Evolutionary conservation across 1,284 basidiomycete genomes (phyloP).

Genomic region (Moesziomyces aphidis): DNA sequence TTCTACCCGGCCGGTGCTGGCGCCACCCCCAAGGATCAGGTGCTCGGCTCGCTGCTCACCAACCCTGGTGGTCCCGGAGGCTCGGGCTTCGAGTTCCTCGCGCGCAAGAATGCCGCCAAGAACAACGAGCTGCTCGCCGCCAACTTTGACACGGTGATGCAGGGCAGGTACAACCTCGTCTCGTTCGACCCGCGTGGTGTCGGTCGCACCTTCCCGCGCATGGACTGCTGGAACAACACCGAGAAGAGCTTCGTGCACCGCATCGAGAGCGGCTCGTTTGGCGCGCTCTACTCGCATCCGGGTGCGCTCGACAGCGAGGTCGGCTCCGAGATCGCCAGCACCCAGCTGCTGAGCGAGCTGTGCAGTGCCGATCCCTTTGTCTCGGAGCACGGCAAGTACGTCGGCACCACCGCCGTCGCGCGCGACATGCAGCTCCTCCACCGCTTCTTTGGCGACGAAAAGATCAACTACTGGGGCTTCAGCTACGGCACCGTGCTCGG

Average conservation of each 20-base stretch:
- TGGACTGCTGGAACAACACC: constrained; percentile 48
- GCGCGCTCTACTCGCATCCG: constrained; percentile 31
- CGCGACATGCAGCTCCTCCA: constrained; percentile 51
- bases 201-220: constrained; percentile 40
- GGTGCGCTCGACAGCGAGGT: constrained; percentile 32
- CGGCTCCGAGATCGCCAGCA: constrained; percentile 26
- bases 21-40: constrained; percentile 33
- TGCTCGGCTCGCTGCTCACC: constrained; percentile 46
- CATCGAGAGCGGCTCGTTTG: constrained; percentile 29
- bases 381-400: constrained; percentile 23
- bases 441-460: constrained; percentile 42
- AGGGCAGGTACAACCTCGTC: constrained; percentile 49
- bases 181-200: constrained; percentile 54
- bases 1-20: constrained; percentile 52
- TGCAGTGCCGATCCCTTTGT: constrained; percentile 28
- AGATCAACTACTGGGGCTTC: constrained; percentile 54
- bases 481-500: constrained; percentile 56
- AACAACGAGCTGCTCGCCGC: constrained; percentile 30
- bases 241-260: constrained; percentile 34
- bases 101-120: constrained; percentile 25
- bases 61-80: constrained; percentile 58
- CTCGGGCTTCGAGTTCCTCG: constrained; percentile 41
- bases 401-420: constrained; percentile 46
- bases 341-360: constrained; percentile 23
- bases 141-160: constrained; percentile 40